A percentile compares a stretch with the other conserved stretches of the same genome.
These are phyloP conservation scores for Nadsonia fulvescens DNA, from an alignment of 805 yeast species.

Conservation along the genomic window DNA sequence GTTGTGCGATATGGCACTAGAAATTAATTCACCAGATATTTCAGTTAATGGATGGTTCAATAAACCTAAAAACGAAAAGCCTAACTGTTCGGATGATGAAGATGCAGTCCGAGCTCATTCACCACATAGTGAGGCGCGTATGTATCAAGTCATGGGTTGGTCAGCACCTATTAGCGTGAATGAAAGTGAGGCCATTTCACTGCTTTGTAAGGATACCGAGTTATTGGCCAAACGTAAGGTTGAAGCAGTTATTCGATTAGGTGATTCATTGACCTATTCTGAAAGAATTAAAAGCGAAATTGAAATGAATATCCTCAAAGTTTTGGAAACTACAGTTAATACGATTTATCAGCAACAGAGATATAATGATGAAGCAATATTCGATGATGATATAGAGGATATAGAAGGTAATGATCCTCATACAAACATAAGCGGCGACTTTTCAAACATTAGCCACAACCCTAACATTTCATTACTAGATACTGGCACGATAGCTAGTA, in stretches of 20 bases:
- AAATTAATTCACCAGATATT: slow-evolving; percentile 55
- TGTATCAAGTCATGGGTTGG: slow-evolving; percentile 19
- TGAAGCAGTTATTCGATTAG: slow-evolving; percentile 49
- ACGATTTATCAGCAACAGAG: slow-evolving; percentile 26
- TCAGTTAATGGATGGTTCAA: slow-evolving; percentile 10
- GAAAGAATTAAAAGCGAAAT: slow-evolving; percentile 66
- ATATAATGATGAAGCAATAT: slow-evolving; percentile 8
- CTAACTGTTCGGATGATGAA: slow-evolving; percentile 19
- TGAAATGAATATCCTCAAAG: slow-evolving; percentile 42
- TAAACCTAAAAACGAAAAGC: slow-evolving; percentile 11
- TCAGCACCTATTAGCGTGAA: slow-evolving; percentile 30
- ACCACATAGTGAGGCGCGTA: slow-evolving; percentile 17
- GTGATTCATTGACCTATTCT: slow-evolving; percentile 57
- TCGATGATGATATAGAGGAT: slow-evolving; percentile 11
- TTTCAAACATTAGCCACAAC: too few species aligned
- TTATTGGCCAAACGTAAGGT: slow-evolving; percentile 42
- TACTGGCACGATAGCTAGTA: too few species aligned
- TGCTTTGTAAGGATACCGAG: slow-evolving; percentile 52
- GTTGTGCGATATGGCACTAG: slow-evolving; percentile 56
- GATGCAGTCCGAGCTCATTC: slow-evolving; percentile 14
- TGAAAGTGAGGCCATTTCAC: too few species aligned
- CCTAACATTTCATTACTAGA: too few species aligned
- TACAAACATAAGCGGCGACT: too few species aligned
- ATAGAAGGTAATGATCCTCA: too few species aligned
- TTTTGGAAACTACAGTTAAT: slow-evolving; percentile 45